These are phyloP conservation scores for Alloteropsis angusta DNA, from an alignment of 202 grass and related monocot species.

Conservation along the genomic window DNA sequence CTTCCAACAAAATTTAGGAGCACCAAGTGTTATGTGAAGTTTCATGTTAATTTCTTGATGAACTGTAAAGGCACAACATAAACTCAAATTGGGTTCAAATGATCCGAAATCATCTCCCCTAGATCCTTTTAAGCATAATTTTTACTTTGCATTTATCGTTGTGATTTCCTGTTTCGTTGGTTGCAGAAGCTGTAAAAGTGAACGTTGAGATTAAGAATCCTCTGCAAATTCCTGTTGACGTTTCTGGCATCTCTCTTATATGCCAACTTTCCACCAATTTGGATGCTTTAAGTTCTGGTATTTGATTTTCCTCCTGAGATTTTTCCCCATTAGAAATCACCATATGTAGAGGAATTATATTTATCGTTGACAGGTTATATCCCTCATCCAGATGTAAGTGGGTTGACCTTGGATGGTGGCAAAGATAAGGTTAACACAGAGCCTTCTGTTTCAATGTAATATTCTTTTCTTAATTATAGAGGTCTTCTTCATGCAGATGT, in stretches of 20 bases:
- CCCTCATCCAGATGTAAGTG: constrained; percentile 42
- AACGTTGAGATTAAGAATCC: constrained; percentile 87
- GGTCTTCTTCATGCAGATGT: constrained; percentile 8
- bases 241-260: constrained; percentile 80
- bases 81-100: constrained; percentile 7
- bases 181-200: constrained; percentile 89
- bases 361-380: background rate
- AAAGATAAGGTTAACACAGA: constrained; percentile 40
- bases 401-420: constrained; percentile 24
- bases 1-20: background rate
- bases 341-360: constrained; percentile 17
- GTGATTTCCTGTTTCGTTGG: constrained; percentile 27
- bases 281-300: constrained; percentile 57
- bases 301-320: constrained; percentile 11
- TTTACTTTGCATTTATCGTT: background rate
- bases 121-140: constrained; percentile 12
- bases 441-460: constrained; percentile 48
- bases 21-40: background rate
- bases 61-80: background rate
- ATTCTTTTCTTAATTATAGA: constrained; percentile 2
- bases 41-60: constrained; percentile 13
- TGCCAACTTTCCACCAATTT: constrained; percentile 67
- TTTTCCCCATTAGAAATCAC: constrained; percentile 13
- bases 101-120: constrained; percentile 15
- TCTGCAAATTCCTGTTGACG: constrained; percentile 76